Conservation (phyloP, 108 stramenopile species). For the Chaetoceros muelleri region DNA sequence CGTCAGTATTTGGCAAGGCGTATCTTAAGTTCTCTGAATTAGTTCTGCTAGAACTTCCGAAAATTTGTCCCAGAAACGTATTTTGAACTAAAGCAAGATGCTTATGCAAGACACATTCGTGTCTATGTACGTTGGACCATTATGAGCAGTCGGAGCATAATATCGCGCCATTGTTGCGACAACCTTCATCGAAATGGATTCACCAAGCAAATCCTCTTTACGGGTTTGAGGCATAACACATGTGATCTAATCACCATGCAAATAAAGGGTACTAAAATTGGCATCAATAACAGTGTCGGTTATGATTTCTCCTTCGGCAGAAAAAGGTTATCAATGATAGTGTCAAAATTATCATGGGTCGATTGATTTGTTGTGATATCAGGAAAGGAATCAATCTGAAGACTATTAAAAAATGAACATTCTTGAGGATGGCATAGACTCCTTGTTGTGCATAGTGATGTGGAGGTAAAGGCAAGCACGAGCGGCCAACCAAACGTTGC, state of each 20-base stretch:
- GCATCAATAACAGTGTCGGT: slow-evolving; percentile 24
- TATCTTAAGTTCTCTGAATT: too few species aligned
- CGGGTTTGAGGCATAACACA: too few species aligned
- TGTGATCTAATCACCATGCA: slow-evolving; percentile 17
- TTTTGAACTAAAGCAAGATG: slow-evolving; percentile 48
- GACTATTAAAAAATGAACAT: background rate
- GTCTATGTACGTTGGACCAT: slow-evolving; percentile 53
- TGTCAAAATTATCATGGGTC: background rate
- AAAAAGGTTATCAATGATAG: background rate
- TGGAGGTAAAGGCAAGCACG: slow-evolving; percentile 48
- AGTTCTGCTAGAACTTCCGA: slow-evolving; percentile 1
- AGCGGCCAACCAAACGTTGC: slow-evolving; percentile 66
- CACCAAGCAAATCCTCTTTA: too few species aligned
- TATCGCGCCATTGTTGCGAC: slow-evolving; percentile 35
- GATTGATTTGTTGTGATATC: background rate
- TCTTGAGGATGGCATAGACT: slow-evolving; percentile 19
- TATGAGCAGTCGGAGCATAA: slow-evolving; percentile 38
- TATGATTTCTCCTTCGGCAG: background rate
- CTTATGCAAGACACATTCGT: slow-evolving; percentile 45
- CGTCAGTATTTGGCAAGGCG: slow-evolving; percentile 6
- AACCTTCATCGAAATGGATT: slow-evolving; percentile 42
- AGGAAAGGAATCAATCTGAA: background rate
- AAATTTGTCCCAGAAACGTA: slow-evolving; percentile 42
- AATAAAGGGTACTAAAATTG: slow-evolving; percentile 34
- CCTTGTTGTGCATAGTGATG: slow-evolving; percentile 29